phyloP scores from a whole-genome alignment of 306 rosid genomes.

The Abrus precatorius region DNA sequence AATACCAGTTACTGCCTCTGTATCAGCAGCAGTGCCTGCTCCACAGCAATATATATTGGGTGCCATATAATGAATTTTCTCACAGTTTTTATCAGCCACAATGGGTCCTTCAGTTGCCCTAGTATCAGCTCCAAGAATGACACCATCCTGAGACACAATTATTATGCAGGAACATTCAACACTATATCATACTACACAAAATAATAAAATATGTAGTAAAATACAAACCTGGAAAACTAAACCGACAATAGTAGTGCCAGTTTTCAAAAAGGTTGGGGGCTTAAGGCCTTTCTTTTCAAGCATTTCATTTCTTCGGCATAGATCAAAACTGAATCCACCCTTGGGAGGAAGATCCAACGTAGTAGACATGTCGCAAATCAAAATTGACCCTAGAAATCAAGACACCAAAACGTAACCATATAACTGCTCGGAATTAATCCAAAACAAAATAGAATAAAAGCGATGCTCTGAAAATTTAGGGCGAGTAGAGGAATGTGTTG shows the following conservation, averaged over 20 bases:
- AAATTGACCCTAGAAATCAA: constrained; percentile 51
- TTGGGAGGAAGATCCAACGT: constrained; percentile 72
- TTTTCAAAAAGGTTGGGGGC: constrained; percentile 73
- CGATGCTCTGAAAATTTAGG: no score
- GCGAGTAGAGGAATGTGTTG: no score
- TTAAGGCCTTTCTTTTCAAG: constrained; percentile 74
- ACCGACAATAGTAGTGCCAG: constrained; percentile 95
- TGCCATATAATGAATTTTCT: constrained; percentile 97
- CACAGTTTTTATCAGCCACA: constrained; percentile 94
- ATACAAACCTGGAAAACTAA: constrained; percentile 74
- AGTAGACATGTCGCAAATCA: constrained; percentile 60
- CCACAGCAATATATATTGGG: constrained; percentile 98
- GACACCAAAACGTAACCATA: neutral
- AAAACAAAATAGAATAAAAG: no score
- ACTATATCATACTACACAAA: constrained; percentile 31
- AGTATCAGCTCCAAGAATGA: constrained; percentile 98
- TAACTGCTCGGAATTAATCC: no score
- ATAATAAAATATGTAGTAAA: neutral
- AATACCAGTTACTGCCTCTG: constrained; percentile 98
- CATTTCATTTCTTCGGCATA: constrained; percentile 90
- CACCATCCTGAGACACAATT: constrained; percentile 75
- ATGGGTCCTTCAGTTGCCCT: constrained; percentile 97
- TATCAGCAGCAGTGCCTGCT: constrained; percentile 99
- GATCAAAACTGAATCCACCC: constrained; percentile 91
- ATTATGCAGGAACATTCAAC: neutral